Base-by-base conservation (phyloP, 148 eudicot species). In the Chenopodium formosanum region DNA sequence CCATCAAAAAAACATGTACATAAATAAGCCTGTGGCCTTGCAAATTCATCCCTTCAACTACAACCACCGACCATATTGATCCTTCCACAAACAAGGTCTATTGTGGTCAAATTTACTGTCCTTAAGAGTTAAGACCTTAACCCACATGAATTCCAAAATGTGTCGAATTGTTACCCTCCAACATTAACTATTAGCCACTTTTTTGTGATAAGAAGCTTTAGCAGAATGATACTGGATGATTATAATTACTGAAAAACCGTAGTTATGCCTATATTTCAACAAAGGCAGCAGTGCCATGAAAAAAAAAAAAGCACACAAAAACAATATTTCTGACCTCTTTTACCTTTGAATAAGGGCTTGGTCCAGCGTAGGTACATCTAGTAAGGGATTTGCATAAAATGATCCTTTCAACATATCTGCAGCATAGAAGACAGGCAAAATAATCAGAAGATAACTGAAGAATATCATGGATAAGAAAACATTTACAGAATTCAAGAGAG, bases 401-500 rank as follows among this genome's bases (percentile, higher is more conserved):
- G 98, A 95, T 1, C 98, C 98, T 86, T 95, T 95, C 82, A 92
- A 82, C 78, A 87, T 82, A 91, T 95, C 98, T 95, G 91, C 79
- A 79, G 37, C 19, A 58, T 31, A 63, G 70, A 78, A 73, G 73
- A 81, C 19, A 25, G 29, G 74, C 25, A 64, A 82, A 17, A 67
- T 29, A 85, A 65, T 50, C 31, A 46, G 72, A 10, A 48, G 19
- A 78, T 50, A 44, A 46, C 66, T 78, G 63, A 32, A n/a, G 7
- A 32, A 78, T 1, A 29, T 19, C 63, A 25, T 47, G 68, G 50
- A 56, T 63, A 44, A 66, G 19, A 65, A 56, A 20, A 9, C 32
- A 29, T 32, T 31, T 77, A 11, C 20, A 70, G 14, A 46, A 70
- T 25, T 27, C 56, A 53, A 60, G 62, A 56, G 62, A 2, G 6